A percentile compares a stretch with the other conserved stretches of the same genome.
Evolutionary conservation across 129 eudicot species (phyloP).

Genomic region (Chrysanthemum lavandulifolium): DNA sequence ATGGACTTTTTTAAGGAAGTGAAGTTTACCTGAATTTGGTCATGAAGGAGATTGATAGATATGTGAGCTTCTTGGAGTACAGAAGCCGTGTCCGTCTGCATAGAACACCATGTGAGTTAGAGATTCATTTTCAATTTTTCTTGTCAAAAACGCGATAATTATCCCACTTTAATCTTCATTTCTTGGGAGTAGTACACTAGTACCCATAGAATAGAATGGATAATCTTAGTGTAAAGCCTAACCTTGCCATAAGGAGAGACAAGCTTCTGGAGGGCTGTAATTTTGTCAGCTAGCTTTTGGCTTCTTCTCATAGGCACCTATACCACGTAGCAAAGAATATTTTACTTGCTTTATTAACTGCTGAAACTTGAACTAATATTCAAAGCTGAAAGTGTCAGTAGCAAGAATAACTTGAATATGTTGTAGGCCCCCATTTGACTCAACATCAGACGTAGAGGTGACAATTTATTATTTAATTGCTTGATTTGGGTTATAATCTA

Average conservation of each 20-base stretch:
- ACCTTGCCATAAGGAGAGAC: slow-evolving; percentile 88
- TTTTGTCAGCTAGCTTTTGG: slow-evolving; percentile 66
- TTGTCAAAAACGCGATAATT: neutral
- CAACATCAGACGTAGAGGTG: too few species aligned
- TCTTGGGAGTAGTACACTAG: neutral
- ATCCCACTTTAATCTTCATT: neutral
- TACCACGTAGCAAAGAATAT: slow-evolving; percentile 1
- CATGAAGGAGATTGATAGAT: slow-evolving; percentile 55
- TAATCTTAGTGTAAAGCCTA: slow-evolving; percentile 18
- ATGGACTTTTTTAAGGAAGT: neutral
- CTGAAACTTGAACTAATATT: neutral
- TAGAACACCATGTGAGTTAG: neutral
- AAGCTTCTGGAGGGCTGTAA: slow-evolving; percentile 69
- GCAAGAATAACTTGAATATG: neutral
- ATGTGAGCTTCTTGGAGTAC: slow-evolving; percentile 73
- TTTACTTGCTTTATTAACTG: neutral
- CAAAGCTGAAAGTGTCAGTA: neutral
- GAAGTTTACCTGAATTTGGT: slow-evolving; percentile 47
- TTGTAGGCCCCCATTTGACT: neutral
- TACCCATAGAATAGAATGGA: slow-evolving; percentile 7
- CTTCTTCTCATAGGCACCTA: slow-evolving; percentile 58
- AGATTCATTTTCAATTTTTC: neutral
- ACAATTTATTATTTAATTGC: too few species aligned
- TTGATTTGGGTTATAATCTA: too few species aligned
- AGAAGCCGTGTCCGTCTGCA: slow-evolving; percentile 81